Base-by-base conservation (phyloP, 306 rosid species). In the Adenanthera pavonina region DNA sequence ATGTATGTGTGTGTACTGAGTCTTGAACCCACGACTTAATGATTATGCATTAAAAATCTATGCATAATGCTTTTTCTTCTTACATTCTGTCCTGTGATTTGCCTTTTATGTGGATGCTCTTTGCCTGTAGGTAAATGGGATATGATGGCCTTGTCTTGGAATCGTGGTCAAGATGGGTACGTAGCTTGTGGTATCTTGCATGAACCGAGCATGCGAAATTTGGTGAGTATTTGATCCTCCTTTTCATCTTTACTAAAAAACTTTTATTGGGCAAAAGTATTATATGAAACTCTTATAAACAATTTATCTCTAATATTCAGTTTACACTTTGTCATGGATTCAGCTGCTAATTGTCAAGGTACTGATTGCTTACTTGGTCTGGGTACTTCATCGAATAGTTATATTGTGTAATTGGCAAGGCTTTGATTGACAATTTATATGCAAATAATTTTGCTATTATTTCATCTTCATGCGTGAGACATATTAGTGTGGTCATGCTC, bases 81-180 rank as follows among this genome's bases (percentile, higher is more conserved):
- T 83, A 34, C 8, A 25, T 72, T 9, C 77, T 67, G 83, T 77
- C 25, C 34, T 79, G 30, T 64, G 72, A 60, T 84, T 74, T 67
- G 25, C 8, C 68, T 25, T 66, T 77, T 74, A 72, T 69, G 84
- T 44, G 64, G 56, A 71, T 46, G 61, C 40, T 76, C 76, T 72
- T 78, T 59, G 69, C 83, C 38, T 71, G 75, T 79, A 92, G 99
- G 92, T 98, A 93, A 78, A 95, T 93, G 98, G 97, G 90, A 52
- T 95, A 93, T 85, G 98, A 92, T 82, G 99, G 99, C 79, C 77
- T 95, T 77, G 97, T 95, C 70, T 85, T 95, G 62, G 99, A 95
- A 87, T 92, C 99, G 64, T 95, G 98, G 99, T 95, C 99, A 76
- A 92, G 96, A 79, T 95, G 98, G 99, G 94, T 91, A 25, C 30